These are phyloP conservation scores for Sarcodon aspratus DNA, from an alignment of 768 basidiomycete species.

Conservation along the genomic window DNA sequence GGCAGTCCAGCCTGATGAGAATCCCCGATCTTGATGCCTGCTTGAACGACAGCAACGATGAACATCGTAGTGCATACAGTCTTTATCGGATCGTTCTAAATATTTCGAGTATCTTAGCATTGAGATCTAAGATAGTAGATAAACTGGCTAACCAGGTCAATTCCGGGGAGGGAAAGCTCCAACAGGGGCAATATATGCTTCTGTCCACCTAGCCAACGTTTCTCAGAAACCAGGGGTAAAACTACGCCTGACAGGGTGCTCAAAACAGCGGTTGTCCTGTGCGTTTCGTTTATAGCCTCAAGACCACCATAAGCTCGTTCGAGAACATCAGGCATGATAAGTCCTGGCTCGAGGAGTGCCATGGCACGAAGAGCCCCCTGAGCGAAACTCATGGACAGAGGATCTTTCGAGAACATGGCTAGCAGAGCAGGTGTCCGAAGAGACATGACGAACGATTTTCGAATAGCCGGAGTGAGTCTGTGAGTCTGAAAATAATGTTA, in stretches of 20 bases:
- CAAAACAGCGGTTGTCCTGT: slow-evolving; percentile 85
- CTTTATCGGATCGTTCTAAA: slow-evolving; percentile 70
- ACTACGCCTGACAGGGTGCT: slow-evolving; percentile 73
- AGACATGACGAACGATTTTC: slow-evolving; percentile 68
- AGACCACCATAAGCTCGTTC: slow-evolving; percentile 87
- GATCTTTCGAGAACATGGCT: slow-evolving; percentile 85
- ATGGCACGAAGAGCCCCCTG: slow-evolving; percentile 71
- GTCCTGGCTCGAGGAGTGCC: slow-evolving; percentile 67
- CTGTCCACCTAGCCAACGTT: slow-evolving; percentile 75
- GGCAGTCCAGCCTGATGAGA: slow-evolving; percentile 46
- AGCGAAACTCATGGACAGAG: slow-evolving; percentile 67
- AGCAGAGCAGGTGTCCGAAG: slow-evolving; percentile 82
- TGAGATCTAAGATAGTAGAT: background rate
- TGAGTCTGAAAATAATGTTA: slow-evolving; percentile 33
- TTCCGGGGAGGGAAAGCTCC: slow-evolving; percentile 83
- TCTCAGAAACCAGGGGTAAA: slow-evolving; percentile 66
- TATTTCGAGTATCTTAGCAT: background rate
- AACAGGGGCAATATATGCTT: slow-evolving; percentile 82
- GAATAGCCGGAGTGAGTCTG: slow-evolving; percentile 72
- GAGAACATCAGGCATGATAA: slow-evolving; percentile 85
- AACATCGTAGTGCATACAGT: slow-evolving; percentile 75
- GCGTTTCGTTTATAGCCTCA: slow-evolving; percentile 92
- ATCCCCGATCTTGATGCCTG: slow-evolving; percentile 62
- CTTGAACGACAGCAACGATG: slow-evolving; percentile 60
- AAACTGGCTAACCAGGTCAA: slow-evolving; percentile 57